Base-by-base conservation (phyloP, 345 rosid species). In the Cardamine chenopodiifolia region DNA sequence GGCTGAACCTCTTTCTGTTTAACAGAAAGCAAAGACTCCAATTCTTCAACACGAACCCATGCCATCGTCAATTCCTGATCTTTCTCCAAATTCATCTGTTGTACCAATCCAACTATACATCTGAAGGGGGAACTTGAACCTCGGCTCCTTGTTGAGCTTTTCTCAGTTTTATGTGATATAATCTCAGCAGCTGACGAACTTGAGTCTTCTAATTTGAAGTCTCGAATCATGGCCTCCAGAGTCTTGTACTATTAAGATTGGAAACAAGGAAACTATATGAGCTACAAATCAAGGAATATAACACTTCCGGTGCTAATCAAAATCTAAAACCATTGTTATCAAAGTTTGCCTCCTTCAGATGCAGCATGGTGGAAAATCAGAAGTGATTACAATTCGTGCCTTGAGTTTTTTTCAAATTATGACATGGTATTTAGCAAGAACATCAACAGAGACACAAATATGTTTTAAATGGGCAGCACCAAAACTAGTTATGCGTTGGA, bases 81-180 rank as follows among this genome's bases (percentile, higher is more conserved):
- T 79, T 87, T 91, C 82, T 93, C 97, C 58, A 77, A 34, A 53
- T 84, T 93, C 88, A 88, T 88, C 82, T 89, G 96, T 79, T 89
- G 98, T 72, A 93, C 90, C 79, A 93, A 70, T 77, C 86, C 85
- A 66, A 94, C 77, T 75, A 93, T 89, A 84, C 98, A 93, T 81
- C 97, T 85, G 80, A 93, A 91, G 26, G 97, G 97, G 32, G 97
- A 93, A 76, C 91, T 88, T 68, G 98, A 91, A 76, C 98, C 98
- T 80, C 98, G 87, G 59, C 83, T 75, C 77, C 89, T 86, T 20
- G 58, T 48, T 23, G 86, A 77, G 79, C 77, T 68, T 81, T 84
- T 89, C 72, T 88, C 94, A 65, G 72, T 75, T 83, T 70, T 89
- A 25, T 90, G 88, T 6, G 61, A 32, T 53, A 72, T 58, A 50